Base-by-base conservation (phyloP, 2,329 filamentous ascomycete species). In the Plenodomus biglobosus region DNA sequence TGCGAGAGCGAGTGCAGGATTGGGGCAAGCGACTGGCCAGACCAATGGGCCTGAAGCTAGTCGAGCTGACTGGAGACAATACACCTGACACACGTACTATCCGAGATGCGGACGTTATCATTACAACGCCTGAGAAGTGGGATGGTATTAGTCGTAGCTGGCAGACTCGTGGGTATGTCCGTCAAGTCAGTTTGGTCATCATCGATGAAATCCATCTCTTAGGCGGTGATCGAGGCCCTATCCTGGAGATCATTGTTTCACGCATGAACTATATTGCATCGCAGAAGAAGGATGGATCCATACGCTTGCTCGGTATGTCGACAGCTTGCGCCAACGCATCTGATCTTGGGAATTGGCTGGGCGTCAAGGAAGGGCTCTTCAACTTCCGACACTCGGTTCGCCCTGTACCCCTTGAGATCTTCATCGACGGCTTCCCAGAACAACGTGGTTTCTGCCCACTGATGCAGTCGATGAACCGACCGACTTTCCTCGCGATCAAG, bases 121-220 rank as follows among this genome's bases (percentile, higher is more conserved):
- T 99, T 63, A 99, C 94, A 0, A 99, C 95, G 0, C 95, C 94
- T n/a, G 94, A 99, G 75, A 99, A 99, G 71, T 99, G 94, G 94
- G 95, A 99, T 69, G 95, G 95, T 82, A 97, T 99, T 60, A 96
- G 90, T 62, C 88, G 94, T 82, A 95, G 90, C 66, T 99, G 95
- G 94, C 92, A 97, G 72, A 97, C 92, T 4, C 87, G 94, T 83
- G 88, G 89, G 52, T 99, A 99, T 60, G 94, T 99, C 35, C 85
- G 91, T 43, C 87, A 96, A 73, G 94, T 99, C 50, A 92, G 91
- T 52, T 77, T 99, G 15, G 94, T 99, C 43, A 96, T 99, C 53
- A 99, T 99, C 58, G 94, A 99, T 65, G 94, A 99, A 75, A 99
- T 99, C 48, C 94, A 99, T 73, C 77, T 99, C 21, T 81, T 99